A percentile compares a stretch with the other conserved stretches of the same genome.
Conservation (phyloP, 495 filamentous ascomycete species). For the Aspergillus affinis region DNA sequence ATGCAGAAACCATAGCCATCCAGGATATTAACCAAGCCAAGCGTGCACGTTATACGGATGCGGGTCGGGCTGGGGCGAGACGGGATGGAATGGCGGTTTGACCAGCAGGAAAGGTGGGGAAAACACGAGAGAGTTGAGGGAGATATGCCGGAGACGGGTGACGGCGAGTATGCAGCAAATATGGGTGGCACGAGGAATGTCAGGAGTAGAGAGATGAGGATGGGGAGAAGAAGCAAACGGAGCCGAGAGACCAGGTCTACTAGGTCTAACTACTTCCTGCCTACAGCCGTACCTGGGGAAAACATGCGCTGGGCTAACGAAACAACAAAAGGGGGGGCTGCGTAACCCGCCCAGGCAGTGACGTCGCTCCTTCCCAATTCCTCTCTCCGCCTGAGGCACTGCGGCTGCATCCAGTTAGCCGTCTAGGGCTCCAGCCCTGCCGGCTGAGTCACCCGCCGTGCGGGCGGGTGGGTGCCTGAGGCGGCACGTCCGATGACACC, state of each 20-base stretch:
- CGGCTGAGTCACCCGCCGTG: not conserved
- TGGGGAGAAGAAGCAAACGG: not conserved
- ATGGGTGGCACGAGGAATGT: not conserved
- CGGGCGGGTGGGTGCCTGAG: constrained; percentile 25
- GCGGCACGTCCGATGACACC: constrained; percentile 19
- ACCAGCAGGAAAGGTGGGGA: constrained; percentile 9
- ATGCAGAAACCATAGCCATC: constrained; percentile 31
- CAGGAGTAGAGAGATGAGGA: not conserved
- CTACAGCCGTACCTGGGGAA: constrained; percentile 12
- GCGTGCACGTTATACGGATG: constrained; percentile 36
- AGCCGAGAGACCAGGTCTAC: no score
- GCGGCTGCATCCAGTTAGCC: constrained; percentile 13
- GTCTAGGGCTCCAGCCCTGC: constrained; percentile 27
- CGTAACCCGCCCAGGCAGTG: constrained; percentile 29
- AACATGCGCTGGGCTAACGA: constrained; percentile 1
- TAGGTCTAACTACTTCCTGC: no score
- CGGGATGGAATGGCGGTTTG: constrained; percentile 9
- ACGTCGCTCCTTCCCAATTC: constrained; percentile 24
- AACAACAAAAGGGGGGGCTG: constrained; percentile 7
- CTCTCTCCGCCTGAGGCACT: constrained; percentile 9
- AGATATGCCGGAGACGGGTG: not conserved
- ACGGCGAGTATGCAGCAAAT: not conserved
- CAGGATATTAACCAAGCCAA: constrained; percentile 24
- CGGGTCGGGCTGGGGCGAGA: constrained; percentile 3
- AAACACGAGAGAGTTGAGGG: not conserved